Percentiles rank a stretch among this genome's conserved stretches.
Conservation (phyloP, 352 stramenopile genomes). For the Phytophthora pini region DNA sequence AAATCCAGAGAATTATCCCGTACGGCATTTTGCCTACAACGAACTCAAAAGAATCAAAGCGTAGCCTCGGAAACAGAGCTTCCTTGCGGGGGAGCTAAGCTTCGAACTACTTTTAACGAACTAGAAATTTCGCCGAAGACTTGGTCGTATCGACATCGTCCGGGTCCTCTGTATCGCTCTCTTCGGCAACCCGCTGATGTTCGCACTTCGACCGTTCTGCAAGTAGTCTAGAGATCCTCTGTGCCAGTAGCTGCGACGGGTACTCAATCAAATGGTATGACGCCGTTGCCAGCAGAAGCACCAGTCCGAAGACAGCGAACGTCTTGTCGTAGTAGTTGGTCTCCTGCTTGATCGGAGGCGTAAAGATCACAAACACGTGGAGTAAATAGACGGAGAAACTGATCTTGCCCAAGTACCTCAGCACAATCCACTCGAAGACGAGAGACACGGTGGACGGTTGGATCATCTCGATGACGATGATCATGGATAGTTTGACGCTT, state of each 20-base stretch:
- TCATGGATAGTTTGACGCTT: slow-evolving; percentile 8
- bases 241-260: slow-evolving; percentile 28
- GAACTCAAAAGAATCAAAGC: background rate
- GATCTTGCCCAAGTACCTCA: slow-evolving; percentile 42
- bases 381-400: slow-evolving; percentile 49
- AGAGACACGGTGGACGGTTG: slow-evolving; percentile 23
- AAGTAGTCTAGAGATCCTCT: slow-evolving; percentile 9
- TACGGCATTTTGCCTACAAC: too few relatives aligned
- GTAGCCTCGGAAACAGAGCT: too few relatives aligned
- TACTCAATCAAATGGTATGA: slow-evolving; percentile 49
- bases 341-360: slow-evolving; percentile 3
- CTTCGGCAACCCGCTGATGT: background rate
- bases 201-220: background rate
- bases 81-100: too few relatives aligned
- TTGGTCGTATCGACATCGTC: background rate
- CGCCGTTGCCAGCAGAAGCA: slow-evolving; percentile 8
- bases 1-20: too few relatives aligned
- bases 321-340: slow-evolving; percentile 9
- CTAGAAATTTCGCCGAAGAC: background rate
- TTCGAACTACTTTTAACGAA: background rate
- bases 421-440: slow-evolving; percentile 35
- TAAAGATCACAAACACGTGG: slow-evolving; percentile 44
- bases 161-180: slow-evolving; percentile 5
- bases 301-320: slow-evolving; percentile 6
- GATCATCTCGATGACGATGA: slow-evolving; percentile 39